These are phyloP conservation scores for Pythium monospermum DNA, from an alignment of 352 stramenopile genomes.

Conservation along the genomic window DNA sequence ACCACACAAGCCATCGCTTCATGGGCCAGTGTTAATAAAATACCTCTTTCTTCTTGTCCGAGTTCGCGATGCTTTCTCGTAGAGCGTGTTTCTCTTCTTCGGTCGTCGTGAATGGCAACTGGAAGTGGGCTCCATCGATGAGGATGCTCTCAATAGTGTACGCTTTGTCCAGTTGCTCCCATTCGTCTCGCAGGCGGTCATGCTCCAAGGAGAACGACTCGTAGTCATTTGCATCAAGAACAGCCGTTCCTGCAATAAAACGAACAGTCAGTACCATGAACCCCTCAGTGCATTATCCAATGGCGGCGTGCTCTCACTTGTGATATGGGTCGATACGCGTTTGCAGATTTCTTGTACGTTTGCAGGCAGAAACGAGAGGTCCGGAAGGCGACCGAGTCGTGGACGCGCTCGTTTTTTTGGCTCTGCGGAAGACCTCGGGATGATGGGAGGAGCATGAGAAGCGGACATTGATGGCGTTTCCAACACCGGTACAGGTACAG, in stretches of 20 bases:
- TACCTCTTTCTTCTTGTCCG: constrained; percentile 19
- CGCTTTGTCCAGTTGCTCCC: constrained; percentile 62
- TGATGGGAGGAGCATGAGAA: too few relatives aligned
- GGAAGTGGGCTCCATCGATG: constrained; percentile 15
- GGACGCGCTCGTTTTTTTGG: constrained; percentile 43
- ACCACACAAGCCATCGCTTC: too few relatives aligned
- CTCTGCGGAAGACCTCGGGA: too few relatives aligned
- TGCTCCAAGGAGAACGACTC: constrained; percentile 46
- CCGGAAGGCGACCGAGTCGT: constrained; percentile 34
- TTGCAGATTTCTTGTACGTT: constrained; percentile 53
- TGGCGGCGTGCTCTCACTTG: constrained; percentile 27
- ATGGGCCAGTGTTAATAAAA: neutral
- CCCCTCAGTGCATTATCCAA: neutral
- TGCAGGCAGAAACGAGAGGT: constrained; percentile 48
- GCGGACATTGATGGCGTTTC: too few relatives aligned
- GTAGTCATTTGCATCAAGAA: constrained; percentile 65
- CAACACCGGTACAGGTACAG: too few relatives aligned
- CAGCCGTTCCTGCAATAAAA: constrained; percentile 27
- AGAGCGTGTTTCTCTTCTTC: constrained; percentile 11
- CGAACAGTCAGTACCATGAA: neutral
- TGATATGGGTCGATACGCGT: constrained; percentile 36
- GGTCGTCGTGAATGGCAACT: constrained; percentile 9
- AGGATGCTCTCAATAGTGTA: constrained; percentile 23
- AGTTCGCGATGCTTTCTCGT: neutral
- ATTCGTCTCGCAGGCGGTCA: constrained; percentile 41